These are phyloP conservation scores for Eragrostis tef DNA, from an alignment of 202 grass and related monocot species.

Conservation along the genomic window DNA sequence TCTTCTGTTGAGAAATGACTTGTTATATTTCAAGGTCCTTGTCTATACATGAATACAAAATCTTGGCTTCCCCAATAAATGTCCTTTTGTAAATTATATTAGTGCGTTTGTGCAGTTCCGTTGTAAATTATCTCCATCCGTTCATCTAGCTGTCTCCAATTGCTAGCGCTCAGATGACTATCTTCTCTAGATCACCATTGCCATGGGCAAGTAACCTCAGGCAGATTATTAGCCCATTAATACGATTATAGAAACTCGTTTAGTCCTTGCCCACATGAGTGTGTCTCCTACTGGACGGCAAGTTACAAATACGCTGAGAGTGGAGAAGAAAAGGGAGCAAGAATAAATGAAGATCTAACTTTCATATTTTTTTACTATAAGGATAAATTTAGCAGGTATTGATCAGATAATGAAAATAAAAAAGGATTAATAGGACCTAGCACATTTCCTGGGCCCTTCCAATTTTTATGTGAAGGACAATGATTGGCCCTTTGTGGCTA, in stretches of 20 bases:
- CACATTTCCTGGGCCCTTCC: too few species aligned
- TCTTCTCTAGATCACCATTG: background rate
- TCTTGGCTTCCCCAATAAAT: slow-evolving; percentile 12
- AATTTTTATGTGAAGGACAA: too few species aligned
- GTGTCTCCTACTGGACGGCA: background rate
- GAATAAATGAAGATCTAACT: background rate
- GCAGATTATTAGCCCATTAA: background rate
- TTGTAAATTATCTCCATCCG: slow-evolving; percentile 16
- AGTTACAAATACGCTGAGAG: background rate
- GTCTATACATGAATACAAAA: background rate
- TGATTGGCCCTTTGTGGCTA: too few species aligned
- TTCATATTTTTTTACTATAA: too few species aligned
- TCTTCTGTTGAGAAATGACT: slow-evolving; percentile 22
- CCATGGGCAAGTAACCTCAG: background rate
- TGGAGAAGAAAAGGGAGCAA: background rate
- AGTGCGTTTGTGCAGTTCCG: background rate
- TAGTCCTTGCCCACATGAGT: background rate
- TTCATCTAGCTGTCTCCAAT: background rate
- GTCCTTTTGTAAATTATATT: slow-evolving; percentile 2
- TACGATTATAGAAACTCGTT: background rate
- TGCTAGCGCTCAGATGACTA: background rate
- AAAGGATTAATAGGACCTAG: too few species aligned
- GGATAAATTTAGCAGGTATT: too few species aligned
- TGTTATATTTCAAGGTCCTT: slow-evolving; percentile 27
- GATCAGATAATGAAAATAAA: too few species aligned